These are phyloP conservation scores for Didymella pomorum DNA, from an alignment of 2,329 filamentous ascomycete species.

Conservation along the genomic window DNA sequence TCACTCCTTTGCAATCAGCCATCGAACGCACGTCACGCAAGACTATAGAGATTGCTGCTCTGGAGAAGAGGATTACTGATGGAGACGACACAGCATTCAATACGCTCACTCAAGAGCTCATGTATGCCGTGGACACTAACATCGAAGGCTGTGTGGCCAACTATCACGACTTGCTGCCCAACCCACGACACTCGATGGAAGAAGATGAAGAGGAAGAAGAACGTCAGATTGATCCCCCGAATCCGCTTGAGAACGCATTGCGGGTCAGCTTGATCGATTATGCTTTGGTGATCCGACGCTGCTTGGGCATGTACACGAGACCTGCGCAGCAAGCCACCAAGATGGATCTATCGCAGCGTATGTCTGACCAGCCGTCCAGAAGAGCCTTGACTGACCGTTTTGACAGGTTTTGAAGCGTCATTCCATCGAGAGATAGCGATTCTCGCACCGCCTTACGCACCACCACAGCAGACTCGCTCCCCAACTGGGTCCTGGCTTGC, in stretches of 20 bases:
- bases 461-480: constrained; percentile 41
- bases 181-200: constrained; percentile 48
- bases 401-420: constrained; percentile 55
- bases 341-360: constrained; percentile 70
- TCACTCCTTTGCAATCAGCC: constrained; percentile 84
- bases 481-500: constrained; percentile 47
- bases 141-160: constrained; percentile 79
- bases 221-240: constrained; percentile 52
- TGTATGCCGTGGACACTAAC: constrained; percentile 75
- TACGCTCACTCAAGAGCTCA: constrained; percentile 76
- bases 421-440: constrained; percentile 55
- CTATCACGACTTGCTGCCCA: constrained; percentile 78
- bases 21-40: constrained; percentile 90
- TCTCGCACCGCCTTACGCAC: constrained; percentile 48
- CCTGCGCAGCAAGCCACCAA: constrained; percentile 67
- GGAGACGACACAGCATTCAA: constrained; percentile 75
- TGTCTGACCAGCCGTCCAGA: constrained; percentile 47
- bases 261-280: constrained; percentile 89
- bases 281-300: constrained; percentile 84
- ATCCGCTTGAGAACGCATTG: constrained; percentile 76
- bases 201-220: constrained; percentile 37
- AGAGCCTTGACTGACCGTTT: constrained; percentile 30
- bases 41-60: constrained; percentile 79
- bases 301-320: constrained; percentile 73
- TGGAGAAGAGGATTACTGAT: constrained; percentile 77